phyloP scores from a whole-genome alignment of 805 yeast genomes.

The Trichomonascus vanleenenianus region DNA sequence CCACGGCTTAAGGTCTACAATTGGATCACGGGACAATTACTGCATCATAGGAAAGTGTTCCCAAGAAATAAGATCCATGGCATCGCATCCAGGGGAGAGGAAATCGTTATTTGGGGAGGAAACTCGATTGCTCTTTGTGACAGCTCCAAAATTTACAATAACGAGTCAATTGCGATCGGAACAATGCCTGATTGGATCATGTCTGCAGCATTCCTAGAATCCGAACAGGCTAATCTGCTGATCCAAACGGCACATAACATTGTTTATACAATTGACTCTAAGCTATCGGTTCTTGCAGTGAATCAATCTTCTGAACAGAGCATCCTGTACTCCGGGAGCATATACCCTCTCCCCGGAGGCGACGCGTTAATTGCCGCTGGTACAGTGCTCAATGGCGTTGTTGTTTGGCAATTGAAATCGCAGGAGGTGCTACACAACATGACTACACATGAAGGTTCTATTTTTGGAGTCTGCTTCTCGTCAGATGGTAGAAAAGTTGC shows the following conservation, averaged over 20 bases:
- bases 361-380: conserved; percentile 70
- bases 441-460: conserved; percentile 83
- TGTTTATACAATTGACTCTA: conserved; percentile 35
- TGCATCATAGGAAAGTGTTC: conserved; percentile 43
- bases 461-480: conserved; percentile 70
- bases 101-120: conserved; percentile 56
- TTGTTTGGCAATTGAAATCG: conserved; percentile 54
- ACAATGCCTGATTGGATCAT: conserved; percentile 72
- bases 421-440: conserved; percentile 44
- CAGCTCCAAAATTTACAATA: no score
- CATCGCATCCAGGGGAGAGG: conserved; percentile 37
- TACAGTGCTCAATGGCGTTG: conserved; percentile 83
- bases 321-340: conserved; percentile 79
- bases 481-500: conserved; percentile 46
- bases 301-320: conserved; percentile 61
- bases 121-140: conserved; percentile 42
- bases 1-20: conserved; percentile 52
- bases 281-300: conserved; percentile 25
- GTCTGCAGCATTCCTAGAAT: conserved; percentile 43
- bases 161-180: conserved; percentile 26
- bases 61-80: conserved; percentile 76
- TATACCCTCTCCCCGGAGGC: conserved; percentile 34
- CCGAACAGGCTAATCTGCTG: conserved; percentile 32
- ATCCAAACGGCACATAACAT: conserved; percentile 77
- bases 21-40: conserved; percentile 32